A percentile compares a stretch with the other conserved stretches of the same genome.
These are phyloP conservation scores for Gymnopilus junonius DNA, from an alignment of 768 basidiomycete species.

Conservation along the genomic window DNA sequence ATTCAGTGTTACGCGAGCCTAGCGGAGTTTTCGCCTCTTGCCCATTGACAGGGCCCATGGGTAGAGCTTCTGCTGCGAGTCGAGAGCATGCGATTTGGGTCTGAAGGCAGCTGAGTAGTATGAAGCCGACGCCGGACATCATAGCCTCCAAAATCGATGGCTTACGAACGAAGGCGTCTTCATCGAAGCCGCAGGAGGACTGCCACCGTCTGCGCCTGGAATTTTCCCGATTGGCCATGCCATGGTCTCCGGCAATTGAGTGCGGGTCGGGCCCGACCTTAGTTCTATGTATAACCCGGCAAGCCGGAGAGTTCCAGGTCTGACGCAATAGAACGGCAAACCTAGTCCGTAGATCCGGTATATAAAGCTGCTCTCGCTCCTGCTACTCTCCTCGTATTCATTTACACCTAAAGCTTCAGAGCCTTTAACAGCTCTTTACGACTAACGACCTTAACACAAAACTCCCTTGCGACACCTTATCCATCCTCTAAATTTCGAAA, in stretches of 20 bases:
- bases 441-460: not conserved
- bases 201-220: not conserved
- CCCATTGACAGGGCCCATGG: not conserved
- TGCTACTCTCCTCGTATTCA: not conserved
- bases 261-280: not conserved
- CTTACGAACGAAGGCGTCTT: not conserved
- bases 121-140: not conserved
- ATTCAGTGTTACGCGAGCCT: not conserved
- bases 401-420: constrained; percentile 3
- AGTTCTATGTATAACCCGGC: not conserved
- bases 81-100: not conserved
- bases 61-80: not conserved
- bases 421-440: constrained; percentile 4
- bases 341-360: not conserved
- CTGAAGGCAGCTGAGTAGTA: too few species aligned
- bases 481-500: not conserved
- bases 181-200: not conserved
- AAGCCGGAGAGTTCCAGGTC: not conserved
- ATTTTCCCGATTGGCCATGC: constrained; percentile 8
- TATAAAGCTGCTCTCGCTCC: not conserved
- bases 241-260: not conserved
- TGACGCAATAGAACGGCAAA: not conserved
- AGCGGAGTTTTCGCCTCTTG: not conserved
- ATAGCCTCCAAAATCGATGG: not conserved
- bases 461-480: not conserved